Base-by-base conservation (phyloP, 2,329 filamentous ascomycete species). In the Blastomyces parvus region DNA sequence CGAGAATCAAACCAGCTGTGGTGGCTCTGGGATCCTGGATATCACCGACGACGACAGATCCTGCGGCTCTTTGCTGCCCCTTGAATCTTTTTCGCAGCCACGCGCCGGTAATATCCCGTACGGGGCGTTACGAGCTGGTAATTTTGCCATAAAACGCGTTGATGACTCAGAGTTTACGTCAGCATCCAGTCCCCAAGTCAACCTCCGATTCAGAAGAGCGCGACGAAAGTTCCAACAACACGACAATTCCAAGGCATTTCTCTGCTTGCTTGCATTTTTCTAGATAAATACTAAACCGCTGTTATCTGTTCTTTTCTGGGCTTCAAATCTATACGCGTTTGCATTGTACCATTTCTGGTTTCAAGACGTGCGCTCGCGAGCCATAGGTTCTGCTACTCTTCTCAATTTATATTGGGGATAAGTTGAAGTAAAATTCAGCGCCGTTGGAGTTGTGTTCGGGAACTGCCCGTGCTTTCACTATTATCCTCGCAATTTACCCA, bases 401-500 rank as follows among this genome's bases (percentile, higher is more conserved):
- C 4, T 5, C 30, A 33, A 53, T 53, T 53, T n/a, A 17, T 53
- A 19, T 30, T 53, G 27, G 2, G 2, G 13, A 53, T 11, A n/a
- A 22, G 17, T 55, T 55, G 19, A 42, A n/a, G 56, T 3, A 59
- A 46, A 56, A 56, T 9, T 38, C 36, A 11, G 19, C 14, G 1
- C 14, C 8, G 38, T 44, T 44, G 56, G 19, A n/a, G 8, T 11
- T 46, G 27, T 44, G 56, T 59, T 38, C 36, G 19, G 22, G 36
- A 38, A 5, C 36, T 58, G 27, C 27, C 14, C 27, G 4, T 17
- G 25, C 27, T 19, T 36, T 38, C 33, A n/a, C 17, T 27, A 4
- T 33, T 48, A 17, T 36, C 30, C 13, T 46, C n/a, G 38, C 38
- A 8, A 59, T 36, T 48, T 30, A 48, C 48, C 13, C 27, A 79